phyloP scores from a whole-genome alignment of 2,329 filamentous ascomycete genomes.

The Ceratocystis albifundus region DNA sequence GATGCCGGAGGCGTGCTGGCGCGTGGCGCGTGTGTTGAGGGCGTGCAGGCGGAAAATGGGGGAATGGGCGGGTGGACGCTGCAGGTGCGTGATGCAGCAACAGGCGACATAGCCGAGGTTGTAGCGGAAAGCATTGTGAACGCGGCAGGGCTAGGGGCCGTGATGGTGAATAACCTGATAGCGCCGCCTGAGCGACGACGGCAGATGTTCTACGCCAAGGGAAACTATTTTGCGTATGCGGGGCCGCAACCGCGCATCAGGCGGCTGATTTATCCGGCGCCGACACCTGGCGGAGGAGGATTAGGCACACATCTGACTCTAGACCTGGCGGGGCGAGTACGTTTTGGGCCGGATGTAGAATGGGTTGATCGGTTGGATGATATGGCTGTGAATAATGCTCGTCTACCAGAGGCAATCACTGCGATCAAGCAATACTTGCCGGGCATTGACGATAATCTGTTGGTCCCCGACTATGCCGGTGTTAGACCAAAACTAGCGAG shows the following conservation, averaged over 20 bases:
- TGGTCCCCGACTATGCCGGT: constrained; percentile 78
- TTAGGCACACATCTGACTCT: constrained; percentile 89
- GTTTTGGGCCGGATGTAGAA: constrained; percentile 91
- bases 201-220: constrained; percentile 74
- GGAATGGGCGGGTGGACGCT: constrained; percentile 60
- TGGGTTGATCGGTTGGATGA: constrained; percentile 68
- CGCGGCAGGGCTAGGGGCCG: constrained; percentile 69
- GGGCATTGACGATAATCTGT: constrained; percentile 49
- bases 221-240: constrained; percentile 83
- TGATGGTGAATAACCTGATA: constrained; percentile 70
- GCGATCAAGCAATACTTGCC: constrained; percentile 76
- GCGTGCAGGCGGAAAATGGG: constrained; percentile 38
- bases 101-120: constrained; percentile 45
- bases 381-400: constrained; percentile 52
- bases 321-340: constrained; percentile 70
- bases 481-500: constrained; percentile 72
- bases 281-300: constrained; percentile 67
- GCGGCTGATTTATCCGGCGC: constrained; percentile 79
- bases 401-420: constrained; percentile 54
- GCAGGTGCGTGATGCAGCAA: constrained; percentile 36
- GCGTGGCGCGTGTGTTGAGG: constrained; percentile 53
- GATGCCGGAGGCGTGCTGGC: constrained; percentile 64
- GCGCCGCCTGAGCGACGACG: constrained; percentile 45
- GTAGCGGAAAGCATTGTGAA: constrained; percentile 72
- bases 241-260: constrained; percentile 50